Evolutionary conservation across 164 flowering plant species (phyloP), one percentile per base, ranked within the genome.

Genomic region (Santalum album): DNA sequence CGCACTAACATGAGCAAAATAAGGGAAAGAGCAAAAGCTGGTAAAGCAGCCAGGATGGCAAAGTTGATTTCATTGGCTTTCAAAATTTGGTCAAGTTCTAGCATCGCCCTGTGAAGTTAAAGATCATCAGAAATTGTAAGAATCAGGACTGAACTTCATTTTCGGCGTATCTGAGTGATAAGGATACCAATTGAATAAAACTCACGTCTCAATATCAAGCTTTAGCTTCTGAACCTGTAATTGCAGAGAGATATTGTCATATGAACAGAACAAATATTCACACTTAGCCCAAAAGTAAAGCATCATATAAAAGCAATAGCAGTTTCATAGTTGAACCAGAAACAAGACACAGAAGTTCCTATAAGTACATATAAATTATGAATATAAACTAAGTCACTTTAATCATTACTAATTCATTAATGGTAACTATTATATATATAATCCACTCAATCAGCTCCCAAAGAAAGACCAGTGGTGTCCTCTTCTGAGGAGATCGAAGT

Each of bases 191-290:
- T 35, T 25, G 7, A 49, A 25, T 36, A 26, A 44, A 20, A 83
- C 96, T 87, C 68, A 87, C 99, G 79, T 86, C 70, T 94, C 97
- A 67, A 84, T 85, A 67, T 94, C 99, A 59, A 94, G 69, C 57
- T 94, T 94, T 36, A 94, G 84, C 82, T 94, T 92, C 72, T 92
- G 97, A 72, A 94, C 81, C 99, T 94, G 97, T 59, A 70, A 65
- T 29, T 3, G 11, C 49, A 60, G 45, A 59, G 56, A 57, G 14
- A 25, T 25, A 55, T 24, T 44, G 54, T 62, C 47, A 63, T 25
- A 45, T 39, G 42, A 27, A 29, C 6, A 29, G 34, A 29, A 29
- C 34, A 9, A 29, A n/a, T n/a, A n/a, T n/a, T n/a, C n/a, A n/a
- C 6, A 29, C 34, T 29, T 29, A 9, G 34, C 34, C 34, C 34